Conservation (phyloP, 139 green algal genomes). For the Edaphochlamys debaryana region DNA sequence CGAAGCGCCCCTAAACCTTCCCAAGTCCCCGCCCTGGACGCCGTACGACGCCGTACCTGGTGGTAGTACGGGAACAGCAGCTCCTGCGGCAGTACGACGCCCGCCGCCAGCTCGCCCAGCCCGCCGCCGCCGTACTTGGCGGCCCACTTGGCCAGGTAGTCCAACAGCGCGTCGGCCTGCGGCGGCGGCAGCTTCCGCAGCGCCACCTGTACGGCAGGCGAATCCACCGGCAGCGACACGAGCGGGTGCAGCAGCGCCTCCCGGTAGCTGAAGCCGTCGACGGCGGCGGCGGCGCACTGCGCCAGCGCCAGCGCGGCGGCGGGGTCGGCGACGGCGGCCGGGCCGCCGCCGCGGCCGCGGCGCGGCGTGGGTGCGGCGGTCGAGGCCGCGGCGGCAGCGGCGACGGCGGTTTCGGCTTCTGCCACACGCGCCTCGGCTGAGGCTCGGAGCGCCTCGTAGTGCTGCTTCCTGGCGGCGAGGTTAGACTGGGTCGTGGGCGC, state of each 20-base stretch:
- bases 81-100: conserved; percentile 39
- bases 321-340: background rate
- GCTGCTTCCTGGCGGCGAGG: conserved; percentile 2
- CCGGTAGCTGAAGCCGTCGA: conserved; percentile 58
- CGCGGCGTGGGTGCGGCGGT: too few species aligned
- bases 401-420: background rate
- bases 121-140: conserved; percentile 43
- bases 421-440: background rate
- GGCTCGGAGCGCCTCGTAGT: conserved; percentile 14
- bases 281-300: conserved; percentile 55
- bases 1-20: too few species aligned
- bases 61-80: conserved; percentile 48
- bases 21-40: too few species aligned
- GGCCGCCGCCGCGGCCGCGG: background rate
- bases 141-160: conserved; percentile 60
- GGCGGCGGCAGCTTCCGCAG: conserved; percentile 38
- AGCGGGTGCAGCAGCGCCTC: conserved; percentile 49
- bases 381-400: background rate
- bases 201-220: conserved; percentile 44
- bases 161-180: conserved; percentile 52
- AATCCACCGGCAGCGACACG: conserved; percentile 46
- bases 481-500: conserved; percentile 33
- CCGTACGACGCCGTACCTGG: conserved; percentile 42
- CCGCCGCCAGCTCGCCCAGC: conserved; percentile 18
- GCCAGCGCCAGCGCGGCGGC: conserved; percentile 37